Evolutionary conservation across 2,329 filamentous ascomycete genomes (phyloP), one percentile per base, ranked within the genome.

Genomic region (Fusarium pininemorale): DNA sequence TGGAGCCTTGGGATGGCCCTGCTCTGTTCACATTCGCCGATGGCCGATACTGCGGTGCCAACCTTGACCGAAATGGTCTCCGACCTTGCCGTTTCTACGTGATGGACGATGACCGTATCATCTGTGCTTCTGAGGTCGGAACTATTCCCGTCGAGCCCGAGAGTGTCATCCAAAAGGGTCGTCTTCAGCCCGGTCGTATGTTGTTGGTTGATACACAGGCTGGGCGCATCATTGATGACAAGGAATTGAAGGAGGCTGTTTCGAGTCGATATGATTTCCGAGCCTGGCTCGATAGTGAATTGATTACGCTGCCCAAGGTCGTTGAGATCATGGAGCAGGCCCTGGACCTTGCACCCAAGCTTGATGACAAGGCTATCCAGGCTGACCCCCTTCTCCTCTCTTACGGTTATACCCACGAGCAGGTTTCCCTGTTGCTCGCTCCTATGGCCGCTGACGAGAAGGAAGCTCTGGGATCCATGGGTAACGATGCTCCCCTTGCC

Each of bases 1-100:
- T 98, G 96, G 96, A 98, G 86, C 95, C 96, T 22, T 98, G 96
- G 96, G 96, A 98, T 84, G 96, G 96, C 24, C 96, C 96, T 39
- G 96, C 96, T 63, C 90, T 98, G 38, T 98, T 98, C 87, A 98
- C 95, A 12, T 98, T 98, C 84, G 94, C 96, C 35, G 96, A 98
- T 82, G 96, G 96, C 70, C 92, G 96, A 72, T 98, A 96, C 88
- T 98, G 96, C 80, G 96, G 96, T 89, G 96, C 96, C 76, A 98
- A 98, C 83, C 89, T 98, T 30, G 96, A 98, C 85, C 92, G 96
- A 84, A 98, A 98, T 81, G 96, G 96, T 84, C 90, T 98, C 60
- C 91, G 96, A 77, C 96, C 96, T 79, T 98, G 96, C 88, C 92
- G 96, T 85, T 98, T 96, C 89, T 98, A 98, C 82, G 92, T 98